Percentiles rank a stretch among this genome's conserved stretches.
Conservation (phyloP, 140 eudicot genomes). For the Ambrosia hybrid region DNA sequence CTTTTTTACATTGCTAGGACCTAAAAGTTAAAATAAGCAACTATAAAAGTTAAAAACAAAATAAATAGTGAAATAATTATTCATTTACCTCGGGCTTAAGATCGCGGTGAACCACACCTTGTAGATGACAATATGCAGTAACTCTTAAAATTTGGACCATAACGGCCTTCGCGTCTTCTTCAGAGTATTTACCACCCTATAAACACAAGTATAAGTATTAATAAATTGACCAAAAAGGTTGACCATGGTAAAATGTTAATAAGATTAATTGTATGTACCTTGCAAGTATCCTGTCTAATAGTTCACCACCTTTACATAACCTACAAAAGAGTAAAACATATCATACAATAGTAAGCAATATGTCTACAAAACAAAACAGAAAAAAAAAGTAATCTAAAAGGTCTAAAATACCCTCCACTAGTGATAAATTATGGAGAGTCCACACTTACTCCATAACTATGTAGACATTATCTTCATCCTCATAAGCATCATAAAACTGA, state of each 20-base stretch:
- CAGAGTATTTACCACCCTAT: conserved; percentile 99
- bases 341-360: conserved; percentile 13
- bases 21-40: conserved; percentile 11
- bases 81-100: conserved; percentile 90
- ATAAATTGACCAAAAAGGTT: background rate
- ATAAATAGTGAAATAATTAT: background rate
- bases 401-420: conserved; percentile 23
- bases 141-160: conserved; percentile 93
- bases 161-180: conserved; percentile 92
- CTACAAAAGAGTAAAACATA: conserved; percentile 38
- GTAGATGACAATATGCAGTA: conserved; percentile 91
- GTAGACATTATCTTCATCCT: conserved; percentile 82
- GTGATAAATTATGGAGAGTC: conserved; percentile 3
- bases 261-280: conserved; percentile 44
- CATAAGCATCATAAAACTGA: conserved; percentile 75
- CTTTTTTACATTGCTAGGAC: background rate
- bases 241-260: conserved; percentile 5
- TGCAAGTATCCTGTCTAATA: conserved; percentile 86
- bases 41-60: background rate
- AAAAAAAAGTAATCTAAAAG: conserved; percentile 9
- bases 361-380: background rate
- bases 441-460: conserved; percentile 86
- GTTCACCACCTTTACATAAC: conserved; percentile 97
- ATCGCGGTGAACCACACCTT: conserved; percentile 98
- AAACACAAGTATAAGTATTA: conserved; percentile 26